phyloP scores from a whole-genome alignment of 1,139 yeast species.

The Yamadazyma dendronema region DNA sequence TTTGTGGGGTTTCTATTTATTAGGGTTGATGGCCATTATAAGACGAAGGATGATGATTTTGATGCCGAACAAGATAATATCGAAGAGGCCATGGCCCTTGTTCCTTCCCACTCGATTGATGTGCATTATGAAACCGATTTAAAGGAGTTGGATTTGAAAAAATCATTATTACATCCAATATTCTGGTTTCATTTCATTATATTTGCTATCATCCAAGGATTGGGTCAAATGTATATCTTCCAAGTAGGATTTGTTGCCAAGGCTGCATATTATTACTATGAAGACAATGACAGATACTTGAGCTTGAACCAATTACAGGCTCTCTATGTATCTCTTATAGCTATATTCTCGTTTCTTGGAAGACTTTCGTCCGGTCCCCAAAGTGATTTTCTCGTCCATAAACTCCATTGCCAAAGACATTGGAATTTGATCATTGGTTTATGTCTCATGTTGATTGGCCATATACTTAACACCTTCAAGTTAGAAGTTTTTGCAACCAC shows the following conservation, averaged over 20 bases:
- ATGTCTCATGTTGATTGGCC: conserved; percentile 37
- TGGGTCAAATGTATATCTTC: conserved; percentile 77
- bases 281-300: conserved; percentile 13
- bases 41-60: conserved; percentile 13
- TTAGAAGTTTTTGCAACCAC: conserved; percentile 25
- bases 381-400: conserved; percentile 59
- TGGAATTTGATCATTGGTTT: conserved; percentile 65
- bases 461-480: conserved; percentile 35
- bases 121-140: conserved; percentile 10
- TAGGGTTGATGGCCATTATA: conserved; percentile 28
- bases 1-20: conserved; percentile 30
- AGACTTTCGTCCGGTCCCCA: conserved; percentile 65
- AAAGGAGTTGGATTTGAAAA: conserved; percentile 16
- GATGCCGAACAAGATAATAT: conserved; percentile 12
- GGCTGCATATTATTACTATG: conserved; percentile 39
- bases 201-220: conserved; percentile 64
- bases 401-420: conserved; percentile 54
- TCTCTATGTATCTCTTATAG: conserved; percentile 68
- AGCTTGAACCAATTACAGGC: conserved; percentile 52
- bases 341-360: conserved; percentile 66
- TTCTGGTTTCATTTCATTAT: conserved; percentile 52
- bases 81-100: conserved; percentile 12
- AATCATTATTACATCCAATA: conserved; percentile 23
- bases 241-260: conserved; percentile 71
- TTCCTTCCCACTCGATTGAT: conserved; percentile 9